These are phyloP conservation scores for Pseudocercospora macadamiae DNA, from an alignment of 2,329 filamentous ascomycete genomes.

Conservation along the genomic window DNA sequence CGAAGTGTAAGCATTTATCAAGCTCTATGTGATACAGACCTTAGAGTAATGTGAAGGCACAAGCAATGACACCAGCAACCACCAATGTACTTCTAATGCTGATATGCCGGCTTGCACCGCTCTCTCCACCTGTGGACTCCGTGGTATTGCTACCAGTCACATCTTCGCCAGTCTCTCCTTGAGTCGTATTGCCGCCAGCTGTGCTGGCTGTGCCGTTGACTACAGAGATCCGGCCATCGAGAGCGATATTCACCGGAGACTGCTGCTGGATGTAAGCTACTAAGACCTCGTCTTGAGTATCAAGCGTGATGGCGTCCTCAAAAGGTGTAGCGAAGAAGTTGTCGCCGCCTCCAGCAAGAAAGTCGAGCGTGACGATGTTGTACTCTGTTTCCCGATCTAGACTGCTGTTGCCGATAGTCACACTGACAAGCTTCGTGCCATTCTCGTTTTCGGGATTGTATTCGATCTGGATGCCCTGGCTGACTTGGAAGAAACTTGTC, in stretches of 20 bases:
- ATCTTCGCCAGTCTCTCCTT: constrained; percentile 1
- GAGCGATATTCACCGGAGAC: constrained; percentile 54
- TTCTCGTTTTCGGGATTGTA: constrained; percentile 58
- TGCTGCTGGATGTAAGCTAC: constrained; percentile 53
- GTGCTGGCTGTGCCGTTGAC: constrained; percentile 27
- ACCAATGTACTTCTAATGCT: neutral
- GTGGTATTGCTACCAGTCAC: neutral
- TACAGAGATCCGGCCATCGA: constrained; percentile 53
- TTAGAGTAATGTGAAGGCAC: neutral
- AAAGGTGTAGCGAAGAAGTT: constrained; percentile 50
- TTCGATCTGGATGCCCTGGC: constrained; percentile 57
- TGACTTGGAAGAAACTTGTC: constrained; percentile 65
- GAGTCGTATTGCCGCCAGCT: constrained; percentile 9
- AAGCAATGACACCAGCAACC: neutral
- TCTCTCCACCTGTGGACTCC: neutral
- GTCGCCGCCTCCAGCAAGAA: constrained; percentile 64
- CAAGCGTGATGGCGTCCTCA: constrained; percentile 52
- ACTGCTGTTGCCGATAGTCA: constrained; percentile 54
- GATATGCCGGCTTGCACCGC: neutral
- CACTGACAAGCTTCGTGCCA: constrained; percentile 56
- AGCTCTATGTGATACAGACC: neutral
- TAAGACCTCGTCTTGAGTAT: constrained; percentile 59
- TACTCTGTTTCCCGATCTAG: constrained; percentile 56
- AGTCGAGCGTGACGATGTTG: constrained; percentile 64
- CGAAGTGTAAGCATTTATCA: no score